Conservation (phyloP, 345 rosid species). For the Geranium brycei region DNA sequence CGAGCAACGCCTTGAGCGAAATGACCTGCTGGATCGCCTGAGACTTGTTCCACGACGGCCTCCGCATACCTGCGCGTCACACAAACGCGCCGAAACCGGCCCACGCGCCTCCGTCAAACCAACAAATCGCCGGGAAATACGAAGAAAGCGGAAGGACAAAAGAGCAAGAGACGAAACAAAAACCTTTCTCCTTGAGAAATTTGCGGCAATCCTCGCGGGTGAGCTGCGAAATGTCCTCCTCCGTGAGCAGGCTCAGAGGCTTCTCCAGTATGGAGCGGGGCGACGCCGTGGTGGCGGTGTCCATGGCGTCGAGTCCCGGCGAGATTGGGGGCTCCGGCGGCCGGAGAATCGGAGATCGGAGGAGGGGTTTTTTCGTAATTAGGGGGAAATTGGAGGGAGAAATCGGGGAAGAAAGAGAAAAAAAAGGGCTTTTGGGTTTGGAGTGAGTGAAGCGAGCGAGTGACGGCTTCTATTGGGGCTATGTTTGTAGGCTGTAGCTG, state of each 20-base stretch:
- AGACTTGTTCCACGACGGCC: constrained; percentile 95
- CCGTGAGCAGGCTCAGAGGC: constrained; percentile 67
- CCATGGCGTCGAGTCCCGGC: constrained; percentile 21
- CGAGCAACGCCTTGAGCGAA: constrained; percentile 68
- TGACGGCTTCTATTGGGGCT: constrained; percentile 8
- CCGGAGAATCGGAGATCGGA: not conserved
- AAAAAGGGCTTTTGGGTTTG: not conserved
- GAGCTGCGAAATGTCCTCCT: constrained; percentile 95
- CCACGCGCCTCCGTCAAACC: too few species aligned
- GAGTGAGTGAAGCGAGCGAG: constrained; percentile 5
- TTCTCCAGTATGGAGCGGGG: constrained; percentile 61
- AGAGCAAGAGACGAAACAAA: too few species aligned
- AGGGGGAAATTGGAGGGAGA: not conserved
- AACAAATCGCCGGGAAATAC: not conserved
- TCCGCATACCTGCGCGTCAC: constrained; percentile 61
- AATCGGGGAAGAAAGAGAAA: too few species aligned
- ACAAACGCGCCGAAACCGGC: too few species aligned
- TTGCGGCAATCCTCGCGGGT: constrained; percentile 94
- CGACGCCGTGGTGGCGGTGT: constrained; percentile 33
- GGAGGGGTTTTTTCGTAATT: not conserved
- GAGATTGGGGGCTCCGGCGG: not conserved
- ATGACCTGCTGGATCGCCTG: constrained; percentile 97
- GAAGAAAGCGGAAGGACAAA: constrained; percentile 5
- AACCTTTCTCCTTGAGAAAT: constrained; percentile 84
- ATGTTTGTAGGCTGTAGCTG: constrained; percentile 1